phyloP scores from a whole-genome alignment of 176 grass and related monocot genomes.

The Bromus sterilis region DNA sequence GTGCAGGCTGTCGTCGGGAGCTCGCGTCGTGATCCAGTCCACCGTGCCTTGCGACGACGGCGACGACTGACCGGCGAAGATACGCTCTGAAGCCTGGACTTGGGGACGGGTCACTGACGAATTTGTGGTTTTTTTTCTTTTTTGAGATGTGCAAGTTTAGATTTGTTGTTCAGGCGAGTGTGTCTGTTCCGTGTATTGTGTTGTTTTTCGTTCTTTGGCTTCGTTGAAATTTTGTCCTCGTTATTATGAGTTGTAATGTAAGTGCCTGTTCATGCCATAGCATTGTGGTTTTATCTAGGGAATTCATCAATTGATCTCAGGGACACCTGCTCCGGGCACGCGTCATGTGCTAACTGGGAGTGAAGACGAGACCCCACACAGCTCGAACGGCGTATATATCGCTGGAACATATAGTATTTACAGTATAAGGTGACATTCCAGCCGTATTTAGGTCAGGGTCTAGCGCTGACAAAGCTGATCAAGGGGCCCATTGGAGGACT shows the following conservation, averaged over 20 bases:
- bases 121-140: background rate
- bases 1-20: constrained; percentile 79
- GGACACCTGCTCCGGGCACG: too few species aligned
- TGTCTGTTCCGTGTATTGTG: background rate
- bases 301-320: too few species aligned
- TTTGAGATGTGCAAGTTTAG: constrained; percentile 14
- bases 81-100: background rate
- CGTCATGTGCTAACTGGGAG: too few species aligned
- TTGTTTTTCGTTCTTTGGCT: background rate
- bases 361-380: too few species aligned
- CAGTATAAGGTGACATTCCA: too few species aligned
- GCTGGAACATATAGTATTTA: too few species aligned
- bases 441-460: too few species aligned
- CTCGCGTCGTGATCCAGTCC: constrained; percentile 76
- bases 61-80: too few species aligned
- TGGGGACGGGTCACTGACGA: background rate
- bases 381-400: too few species aligned
- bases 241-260: background rate
- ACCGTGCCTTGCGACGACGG: constrained; percentile 49
- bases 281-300: too few species aligned
- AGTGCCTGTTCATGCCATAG: background rate
- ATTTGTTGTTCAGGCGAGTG: background rate
- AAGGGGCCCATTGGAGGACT: too few species aligned
- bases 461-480: too few species aligned
- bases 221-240: background rate